Evolutionary conservation across 768 basidiomycete species (phyloP).

Genomic region (Calocybe gangraenosa): DNA sequence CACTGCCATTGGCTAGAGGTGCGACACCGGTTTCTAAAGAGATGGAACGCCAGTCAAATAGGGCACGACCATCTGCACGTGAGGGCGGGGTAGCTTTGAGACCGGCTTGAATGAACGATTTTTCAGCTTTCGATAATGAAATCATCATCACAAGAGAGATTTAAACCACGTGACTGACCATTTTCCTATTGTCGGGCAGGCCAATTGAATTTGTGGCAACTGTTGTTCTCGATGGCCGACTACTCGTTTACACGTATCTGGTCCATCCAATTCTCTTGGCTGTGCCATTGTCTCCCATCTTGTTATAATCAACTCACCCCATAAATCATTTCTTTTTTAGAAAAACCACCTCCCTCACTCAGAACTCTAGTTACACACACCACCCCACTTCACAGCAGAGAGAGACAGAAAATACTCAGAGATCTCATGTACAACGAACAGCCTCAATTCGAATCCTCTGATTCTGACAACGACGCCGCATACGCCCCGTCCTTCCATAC

Average conservation of each 20-base stretch:
- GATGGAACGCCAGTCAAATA: conserved; percentile 64
- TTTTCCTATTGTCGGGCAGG: too few relatives aligned
- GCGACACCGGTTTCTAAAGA: conserved; percentile 74
- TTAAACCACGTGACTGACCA: too few relatives aligned
- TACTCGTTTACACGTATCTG: conserved; percentile 4
- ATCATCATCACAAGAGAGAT: conserved; percentile 26
- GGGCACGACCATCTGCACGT: conserved; percentile 73
- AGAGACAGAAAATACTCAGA: too few relatives aligned
- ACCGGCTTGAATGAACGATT: conserved; percentile 68
- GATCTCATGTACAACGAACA: too few relatives aligned
- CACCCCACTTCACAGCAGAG: too few relatives aligned
- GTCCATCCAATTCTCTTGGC: conserved; percentile 2
- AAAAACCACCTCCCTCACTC: too few relatives aligned
- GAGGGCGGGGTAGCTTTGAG: conserved; percentile 54
- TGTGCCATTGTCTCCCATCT: too few relatives aligned
- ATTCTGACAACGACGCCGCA: conserved; percentile 7
- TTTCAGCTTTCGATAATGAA: conserved; percentile 74
- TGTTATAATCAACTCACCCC: too few relatives aligned
- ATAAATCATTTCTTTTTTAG: too few relatives aligned
- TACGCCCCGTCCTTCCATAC: conserved; percentile 9
- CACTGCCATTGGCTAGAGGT: conserved; percentile 83
- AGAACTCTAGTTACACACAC: too few relatives aligned
- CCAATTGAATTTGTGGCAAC: too few relatives aligned
- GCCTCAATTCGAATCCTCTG: conserved; percentile 1
- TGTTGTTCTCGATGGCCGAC: too few relatives aligned